phyloP scores from a whole-genome alignment of 2,329 filamentous ascomycete species.

The Exophiala oligosperma region DNA sequence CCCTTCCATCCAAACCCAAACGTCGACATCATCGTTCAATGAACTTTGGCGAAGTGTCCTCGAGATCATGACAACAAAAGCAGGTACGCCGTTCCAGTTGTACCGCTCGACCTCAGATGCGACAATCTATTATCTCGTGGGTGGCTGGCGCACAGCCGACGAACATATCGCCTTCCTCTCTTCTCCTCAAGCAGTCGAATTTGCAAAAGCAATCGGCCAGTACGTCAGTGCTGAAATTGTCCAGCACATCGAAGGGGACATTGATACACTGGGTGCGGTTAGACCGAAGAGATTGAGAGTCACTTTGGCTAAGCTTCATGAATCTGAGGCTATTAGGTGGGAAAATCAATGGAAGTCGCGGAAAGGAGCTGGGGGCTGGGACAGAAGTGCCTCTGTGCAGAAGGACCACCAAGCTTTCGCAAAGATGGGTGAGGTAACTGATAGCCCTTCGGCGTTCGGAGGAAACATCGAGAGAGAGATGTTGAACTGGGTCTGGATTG shows the following conservation, averaged over 20 bases:
- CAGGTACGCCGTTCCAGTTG: conserved; percentile 7
- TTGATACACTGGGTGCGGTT: neutral
- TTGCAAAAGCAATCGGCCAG: conserved; percentile 10
- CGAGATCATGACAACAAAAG: neutral
- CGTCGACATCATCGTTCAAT: conserved; percentile 4
- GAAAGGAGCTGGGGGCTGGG: conserved; percentile 8
- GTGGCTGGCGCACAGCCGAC: conserved; percentile 7
- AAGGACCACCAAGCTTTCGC: conserved; percentile 11
- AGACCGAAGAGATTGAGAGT: conserved; percentile 1
- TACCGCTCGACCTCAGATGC: conserved; percentile 2
- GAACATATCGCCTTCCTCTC: conserved; percentile 13
- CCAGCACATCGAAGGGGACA: conserved; percentile 9
- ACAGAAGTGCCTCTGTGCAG: conserved; percentile 9
- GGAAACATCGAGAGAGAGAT: neutral
- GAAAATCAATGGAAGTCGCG: conserved; percentile 1
- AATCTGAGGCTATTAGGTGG: neutral
- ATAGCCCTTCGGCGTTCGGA: conserved; percentile 3
- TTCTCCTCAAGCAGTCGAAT: conserved; percentile 2
- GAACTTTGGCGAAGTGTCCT: conserved; percentile 5
- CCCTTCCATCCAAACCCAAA: neutral
- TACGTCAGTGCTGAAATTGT: conserved; percentile 11
- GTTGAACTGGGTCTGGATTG: conserved; percentile 8
- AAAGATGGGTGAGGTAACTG: conserved; percentile 11
- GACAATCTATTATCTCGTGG: conserved; percentile 7
- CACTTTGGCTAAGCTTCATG: neutral